Conservation (phyloP, 2,329 filamentous ascomycete genomes). For the Pseudogymnoascus sp. region DNA sequence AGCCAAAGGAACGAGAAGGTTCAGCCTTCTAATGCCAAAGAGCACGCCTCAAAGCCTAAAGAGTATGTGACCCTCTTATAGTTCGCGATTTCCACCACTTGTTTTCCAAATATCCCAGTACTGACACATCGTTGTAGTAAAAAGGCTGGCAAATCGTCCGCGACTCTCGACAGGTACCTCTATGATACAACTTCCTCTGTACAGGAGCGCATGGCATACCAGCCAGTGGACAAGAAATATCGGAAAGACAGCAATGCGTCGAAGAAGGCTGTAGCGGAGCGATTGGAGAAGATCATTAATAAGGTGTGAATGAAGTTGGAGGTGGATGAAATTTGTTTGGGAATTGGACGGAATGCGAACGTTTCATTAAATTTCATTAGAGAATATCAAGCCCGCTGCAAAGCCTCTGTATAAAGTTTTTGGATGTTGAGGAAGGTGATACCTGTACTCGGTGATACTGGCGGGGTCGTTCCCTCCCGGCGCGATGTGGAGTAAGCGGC, state of each 20-base stretch:
- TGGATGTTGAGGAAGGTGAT: background rate
- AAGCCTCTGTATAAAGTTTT: background rate
- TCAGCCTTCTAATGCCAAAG: background rate
- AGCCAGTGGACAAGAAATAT: background rate
- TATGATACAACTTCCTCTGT: background rate
- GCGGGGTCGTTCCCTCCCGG: background rate
- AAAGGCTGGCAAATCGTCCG: background rate
- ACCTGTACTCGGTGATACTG: background rate
- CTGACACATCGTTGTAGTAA: background rate
- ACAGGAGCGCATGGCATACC: background rate
- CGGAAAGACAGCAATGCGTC: background rate
- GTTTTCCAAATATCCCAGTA: background rate
- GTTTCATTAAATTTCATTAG: background rate
- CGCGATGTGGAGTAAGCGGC: background rate
- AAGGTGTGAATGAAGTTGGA: background rate
- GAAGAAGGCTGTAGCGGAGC: background rate
- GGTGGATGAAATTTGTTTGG: background rate
- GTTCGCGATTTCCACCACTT: background rate
- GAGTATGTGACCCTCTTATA: background rate
- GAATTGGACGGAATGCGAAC: background rate
- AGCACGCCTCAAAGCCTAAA: background rate
- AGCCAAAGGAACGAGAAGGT: background rate
- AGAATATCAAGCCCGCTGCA: background rate
- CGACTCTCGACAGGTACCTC: background rate
- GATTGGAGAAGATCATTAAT: background rate